phyloP scores from a whole-genome alignment of 108 stramenopile genomes.

The Cyclotella kingstonii region DNA sequence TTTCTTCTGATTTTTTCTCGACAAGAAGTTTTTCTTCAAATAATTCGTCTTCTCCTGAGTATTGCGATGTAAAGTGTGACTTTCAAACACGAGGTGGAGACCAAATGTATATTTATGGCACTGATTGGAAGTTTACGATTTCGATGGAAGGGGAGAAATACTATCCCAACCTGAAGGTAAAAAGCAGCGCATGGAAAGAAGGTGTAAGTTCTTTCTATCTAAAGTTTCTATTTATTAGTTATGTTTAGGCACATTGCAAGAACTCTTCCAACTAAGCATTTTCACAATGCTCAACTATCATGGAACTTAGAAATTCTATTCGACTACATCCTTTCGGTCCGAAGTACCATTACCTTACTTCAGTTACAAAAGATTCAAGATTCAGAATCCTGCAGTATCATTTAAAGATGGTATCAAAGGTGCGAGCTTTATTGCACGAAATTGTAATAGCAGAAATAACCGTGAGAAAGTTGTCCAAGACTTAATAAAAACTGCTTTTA shows the following conservation, averaged over 20 bases:
- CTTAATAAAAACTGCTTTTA: slow-evolving; percentile 32
- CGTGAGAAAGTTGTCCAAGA: slow-evolving; percentile 53
- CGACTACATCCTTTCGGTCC: slow-evolving; percentile 65
- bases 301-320: slow-evolving; percentile 38
- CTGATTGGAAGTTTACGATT: slow-evolving; percentile 10
- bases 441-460: slow-evolving; percentile 51
- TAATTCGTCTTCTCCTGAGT: neutral
- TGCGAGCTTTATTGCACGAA: slow-evolving; percentile 61
- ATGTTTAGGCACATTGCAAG: neutral
- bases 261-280: neutral
- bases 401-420: slow-evolving; percentile 54
- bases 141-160: slow-evolving; percentile 13
- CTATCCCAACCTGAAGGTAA: neutral
- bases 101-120: slow-evolving; percentile 8
- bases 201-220: slow-evolving; percentile 7
- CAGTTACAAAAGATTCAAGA: neutral
- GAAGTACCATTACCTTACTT: slow-evolving; percentile 68
- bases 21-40: neutral
- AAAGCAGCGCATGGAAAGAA: slow-evolving; percentile 10
- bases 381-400: slow-evolving; percentile 47
- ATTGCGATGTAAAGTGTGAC: slow-evolving; percentile 13
- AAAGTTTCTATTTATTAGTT: neutral
- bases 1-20: slow-evolving; percentile 2
- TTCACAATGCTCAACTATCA: neutral
- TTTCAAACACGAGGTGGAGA: neutral